These are phyloP conservation scores for Aeminium ludgeri DNA, from an alignment of 495 filamentous ascomycete genomes.

Conservation along the genomic window DNA sequence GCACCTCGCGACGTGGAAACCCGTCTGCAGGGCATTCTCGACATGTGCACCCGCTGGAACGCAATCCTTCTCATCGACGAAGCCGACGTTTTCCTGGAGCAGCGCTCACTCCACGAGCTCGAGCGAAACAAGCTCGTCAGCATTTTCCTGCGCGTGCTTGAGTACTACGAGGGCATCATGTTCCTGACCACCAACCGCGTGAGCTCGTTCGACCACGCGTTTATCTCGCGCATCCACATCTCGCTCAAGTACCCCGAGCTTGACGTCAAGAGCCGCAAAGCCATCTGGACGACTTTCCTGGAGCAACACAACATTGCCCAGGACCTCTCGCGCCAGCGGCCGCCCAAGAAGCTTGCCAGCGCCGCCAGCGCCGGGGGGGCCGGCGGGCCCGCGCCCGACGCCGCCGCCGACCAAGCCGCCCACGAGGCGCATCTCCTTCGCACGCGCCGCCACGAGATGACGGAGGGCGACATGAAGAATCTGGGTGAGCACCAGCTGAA, in stretches of 20 bases:
- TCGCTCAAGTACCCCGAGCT: slow-evolving; percentile 27
- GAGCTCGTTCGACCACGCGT: slow-evolving; percentile 25
- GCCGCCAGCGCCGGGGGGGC: slow-evolving; percentile 4
- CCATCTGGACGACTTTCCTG: slow-evolving; percentile 33
- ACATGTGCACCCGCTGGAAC: slow-evolving; percentile 28
- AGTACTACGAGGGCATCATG: slow-evolving; percentile 45
- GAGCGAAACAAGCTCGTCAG: slow-evolving; percentile 27
- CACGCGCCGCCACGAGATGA: background rate
- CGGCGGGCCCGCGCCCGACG: background rate
- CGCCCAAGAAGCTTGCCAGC: slow-evolving; percentile 5
- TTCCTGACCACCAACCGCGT: slow-evolving; percentile 35
- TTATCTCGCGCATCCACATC: slow-evolving; percentile 29
- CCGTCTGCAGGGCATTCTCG: slow-evolving; percentile 25
- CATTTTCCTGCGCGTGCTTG: slow-evolving; percentile 35
- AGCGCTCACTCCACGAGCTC: slow-evolving; percentile 23
- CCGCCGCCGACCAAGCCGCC: background rate
- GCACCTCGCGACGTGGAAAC: slow-evolving; percentile 22
- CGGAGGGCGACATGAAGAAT: slow-evolving; percentile 20
- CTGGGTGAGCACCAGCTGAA: slow-evolving; percentile 36
- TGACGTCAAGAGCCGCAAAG: slow-evolving; percentile 16
- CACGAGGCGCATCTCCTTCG: background rate
- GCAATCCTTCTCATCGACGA: slow-evolving; percentile 44
- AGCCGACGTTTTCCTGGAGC: slow-evolving; percentile 50
- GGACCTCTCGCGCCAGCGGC: slow-evolving; percentile 2
- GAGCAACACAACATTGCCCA: slow-evolving; percentile 11